A percentile compares a stretch with the other conserved stretches of the same genome.
phyloP scores from a whole-genome alignment of 768 basidiomycete species.

The Gelatoporia subvermispora region DNA sequence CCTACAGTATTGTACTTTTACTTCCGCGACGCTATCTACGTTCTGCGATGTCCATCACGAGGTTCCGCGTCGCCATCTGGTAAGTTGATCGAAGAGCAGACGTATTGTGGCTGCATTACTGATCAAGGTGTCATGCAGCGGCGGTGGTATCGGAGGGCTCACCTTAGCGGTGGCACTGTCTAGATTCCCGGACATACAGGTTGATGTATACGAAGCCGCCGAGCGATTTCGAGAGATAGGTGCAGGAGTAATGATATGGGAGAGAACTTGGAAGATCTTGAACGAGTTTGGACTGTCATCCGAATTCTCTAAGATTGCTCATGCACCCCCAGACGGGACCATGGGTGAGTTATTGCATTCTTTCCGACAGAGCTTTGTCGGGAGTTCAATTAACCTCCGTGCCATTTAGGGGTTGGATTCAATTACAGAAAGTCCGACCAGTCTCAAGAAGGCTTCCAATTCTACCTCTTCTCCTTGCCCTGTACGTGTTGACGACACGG shows the following conservation, averaged over 20 bases:
- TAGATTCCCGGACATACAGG: slow-evolving; percentile 18
- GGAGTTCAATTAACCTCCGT: background rate
- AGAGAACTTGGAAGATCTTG: slow-evolving; percentile 24
- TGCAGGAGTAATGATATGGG: slow-evolving; percentile 34
- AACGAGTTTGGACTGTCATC: slow-evolving; percentile 20
- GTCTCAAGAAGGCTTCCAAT: slow-evolving; percentile 32
- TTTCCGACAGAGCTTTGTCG: background rate
- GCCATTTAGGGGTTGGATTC: slow-evolving; percentile 35
- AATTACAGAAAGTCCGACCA: slow-evolving; percentile 42
- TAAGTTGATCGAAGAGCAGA: slow-evolving; percentile 7
- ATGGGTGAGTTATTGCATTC: slow-evolving; percentile 7
- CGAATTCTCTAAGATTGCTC: slow-evolving; percentile 19
- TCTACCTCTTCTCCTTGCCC: slow-evolving; percentile 37
- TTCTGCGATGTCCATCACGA: slow-evolving; percentile 1
- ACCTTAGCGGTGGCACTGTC: slow-evolving; percentile 25
- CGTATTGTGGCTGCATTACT: background rate
- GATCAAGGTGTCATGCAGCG: too few species aligned
- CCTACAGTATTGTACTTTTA: too few species aligned
- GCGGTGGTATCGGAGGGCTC: slow-evolving; percentile 30
- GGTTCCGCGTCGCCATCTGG: slow-evolving; percentile 33
- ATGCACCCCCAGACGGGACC: slow-evolving; percentile 17
- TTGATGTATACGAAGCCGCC: slow-evolving; percentile 31
- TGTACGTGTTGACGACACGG: slow-evolving; percentile 23
- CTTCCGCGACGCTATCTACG: background rate
- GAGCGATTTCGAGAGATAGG: slow-evolving; percentile 45